Evolutionary conservation across 768 basidiomycete species (phyloP), one percentile per base, ranked within the genome.

Genomic region (Tephrocybe sp.): DNA sequence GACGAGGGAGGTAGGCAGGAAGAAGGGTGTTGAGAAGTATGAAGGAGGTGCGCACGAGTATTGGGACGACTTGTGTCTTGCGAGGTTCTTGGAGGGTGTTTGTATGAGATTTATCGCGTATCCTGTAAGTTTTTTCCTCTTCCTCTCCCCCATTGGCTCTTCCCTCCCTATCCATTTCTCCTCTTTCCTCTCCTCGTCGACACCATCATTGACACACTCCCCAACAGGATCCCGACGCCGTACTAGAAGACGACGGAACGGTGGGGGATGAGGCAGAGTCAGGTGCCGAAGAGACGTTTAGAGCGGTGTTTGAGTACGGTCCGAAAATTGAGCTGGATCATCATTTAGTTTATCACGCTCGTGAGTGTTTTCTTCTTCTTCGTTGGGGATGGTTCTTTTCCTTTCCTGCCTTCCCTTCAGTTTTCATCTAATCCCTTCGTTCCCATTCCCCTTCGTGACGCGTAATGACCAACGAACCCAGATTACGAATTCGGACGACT

Each of bases 401-500:
- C 27, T 5, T 11, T 29, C 27, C 11, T 29, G 5, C 27, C 11
- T 29, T 29, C 11, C 27, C 11, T 29, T 29, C 11, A 5, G n/a
- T n/a, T n/a, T n/a, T 29, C 27, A 29, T 11, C 27, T n/a, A n/a
- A 29, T 5, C 27, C 27, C 27, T 29, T 29, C 27, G 5, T 29
- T 29, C 11, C 11, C 27, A 29, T n/a, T n/a, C n/a, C n/a, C n/a
- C n/a, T n/a, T n/a, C n/a, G n/a, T n/a, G n/a, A n/a, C n/a, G n/a
- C n/a, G n/a, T n/a, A n/a, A n/a, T n/a, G n/a, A n/a, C n/a, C n/a
- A n/a, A n/a, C n/a, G n/a, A n/a, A n/a, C n/a, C n/a, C 57, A 91
- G 91, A 98, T 61, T 95, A 85, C 62, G 95, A 98, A 63, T 77
- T 89, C 5, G 95, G 91, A 0, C 77, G 89, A 1, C 72, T 98